phyloP scores from a whole-genome alignment of 805 yeast species.

The Yarrowia keelungensis region DNA sequence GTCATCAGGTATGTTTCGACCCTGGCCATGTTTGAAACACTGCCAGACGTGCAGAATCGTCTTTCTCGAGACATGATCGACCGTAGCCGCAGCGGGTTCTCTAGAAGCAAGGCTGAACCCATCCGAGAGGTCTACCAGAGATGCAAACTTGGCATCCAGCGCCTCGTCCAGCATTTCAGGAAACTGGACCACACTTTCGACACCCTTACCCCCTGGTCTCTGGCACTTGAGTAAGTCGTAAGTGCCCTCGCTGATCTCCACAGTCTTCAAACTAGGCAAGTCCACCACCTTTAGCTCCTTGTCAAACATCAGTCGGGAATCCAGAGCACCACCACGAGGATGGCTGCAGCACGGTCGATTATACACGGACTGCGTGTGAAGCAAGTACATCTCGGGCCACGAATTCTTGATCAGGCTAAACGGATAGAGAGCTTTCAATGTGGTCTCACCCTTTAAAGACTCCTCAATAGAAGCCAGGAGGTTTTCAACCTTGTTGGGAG shows the following conservation, averaged over 20 bases:
- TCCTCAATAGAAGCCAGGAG: background rate
- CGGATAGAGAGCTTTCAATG: background rate
- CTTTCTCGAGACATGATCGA: background rate
- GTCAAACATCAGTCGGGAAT: background rate
- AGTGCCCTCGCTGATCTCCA: background rate
- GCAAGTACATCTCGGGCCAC: background rate
- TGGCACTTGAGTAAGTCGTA: background rate
- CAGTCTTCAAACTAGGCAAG: background rate
- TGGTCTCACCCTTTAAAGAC: background rate
- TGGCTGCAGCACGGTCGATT: background rate
- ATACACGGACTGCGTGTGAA: too few species aligned
- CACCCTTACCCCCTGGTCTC: background rate
- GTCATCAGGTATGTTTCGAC: background rate
- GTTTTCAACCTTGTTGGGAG: background rate
- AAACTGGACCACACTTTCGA: too few species aligned
- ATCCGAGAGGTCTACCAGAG: background rate
- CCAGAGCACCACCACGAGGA: background rate
- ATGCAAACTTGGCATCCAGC: background rate
- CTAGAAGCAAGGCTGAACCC: background rate
- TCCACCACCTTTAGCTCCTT: background rate
- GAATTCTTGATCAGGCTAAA: background rate
- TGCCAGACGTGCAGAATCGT: slow-evolving; percentile 15
- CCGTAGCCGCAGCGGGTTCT: background rate
- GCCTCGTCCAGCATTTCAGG: background rate
- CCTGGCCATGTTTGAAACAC: background rate